Evolutionary conservation across 805 yeast genomes (phyloP).

Genomic region (Candida pseudoglaebosa): DNA sequence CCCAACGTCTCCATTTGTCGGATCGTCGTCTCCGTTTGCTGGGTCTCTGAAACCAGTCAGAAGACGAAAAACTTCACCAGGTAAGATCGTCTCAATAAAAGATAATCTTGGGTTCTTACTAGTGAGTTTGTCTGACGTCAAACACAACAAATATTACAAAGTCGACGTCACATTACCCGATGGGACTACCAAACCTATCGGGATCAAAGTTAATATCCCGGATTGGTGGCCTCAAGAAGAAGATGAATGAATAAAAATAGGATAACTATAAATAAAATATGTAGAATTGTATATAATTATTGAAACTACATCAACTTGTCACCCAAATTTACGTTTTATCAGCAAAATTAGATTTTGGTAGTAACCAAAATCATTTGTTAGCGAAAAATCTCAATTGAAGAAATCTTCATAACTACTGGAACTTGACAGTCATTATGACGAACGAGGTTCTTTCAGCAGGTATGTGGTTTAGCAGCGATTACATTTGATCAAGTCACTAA

Average conservation of each 20-base stretch:
- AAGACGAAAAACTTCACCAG: constrained; percentile 46
- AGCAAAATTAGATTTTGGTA: no score
- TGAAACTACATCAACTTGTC: no score
- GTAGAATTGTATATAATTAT: no score
- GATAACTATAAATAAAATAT: no score
- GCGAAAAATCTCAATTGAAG: no score
- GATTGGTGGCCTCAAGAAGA: constrained; percentile 66
- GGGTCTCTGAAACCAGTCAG: constrained; percentile 18
- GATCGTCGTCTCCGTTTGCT: constrained; percentile 48
- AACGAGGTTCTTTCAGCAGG: constrained; percentile 8
- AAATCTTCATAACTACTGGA: no score
- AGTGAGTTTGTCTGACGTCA: constrained; percentile 42
- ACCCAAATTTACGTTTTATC: no score
- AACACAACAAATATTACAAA: constrained; percentile 39
- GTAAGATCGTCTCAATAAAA: constrained; percentile 52
- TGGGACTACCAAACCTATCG: constrained; percentile 25
- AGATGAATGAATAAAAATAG: not conserved
- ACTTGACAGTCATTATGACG: constrained; percentile 1
- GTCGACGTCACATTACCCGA: constrained; percentile 21
- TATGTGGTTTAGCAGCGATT: constrained; percentile 1
- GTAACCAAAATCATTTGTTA: no score
- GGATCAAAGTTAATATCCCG: constrained; percentile 54
- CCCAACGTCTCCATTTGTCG: not conserved
- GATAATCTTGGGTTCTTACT: constrained; percentile 67
- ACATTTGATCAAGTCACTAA: not conserved